Percentiles rank a stretch among this genome's conserved stretches.
These are phyloP conservation scores for Leccinum huronense DNA, from an alignment of 1,284 basidiomycete genomes.

Conservation along the genomic window DNA sequence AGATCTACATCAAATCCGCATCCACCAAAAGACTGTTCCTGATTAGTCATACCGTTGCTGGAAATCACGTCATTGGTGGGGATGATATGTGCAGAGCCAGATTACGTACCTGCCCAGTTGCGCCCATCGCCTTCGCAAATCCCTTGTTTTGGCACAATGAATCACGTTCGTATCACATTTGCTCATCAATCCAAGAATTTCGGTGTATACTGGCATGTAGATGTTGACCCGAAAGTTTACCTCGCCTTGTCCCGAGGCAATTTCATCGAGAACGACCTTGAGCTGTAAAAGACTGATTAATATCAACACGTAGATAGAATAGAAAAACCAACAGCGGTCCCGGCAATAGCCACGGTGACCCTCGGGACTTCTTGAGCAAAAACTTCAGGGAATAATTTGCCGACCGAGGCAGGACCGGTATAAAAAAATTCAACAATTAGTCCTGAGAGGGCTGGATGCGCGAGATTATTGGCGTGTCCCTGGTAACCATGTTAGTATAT, in stretches of 20 bases:
- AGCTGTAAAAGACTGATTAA: too few species aligned
- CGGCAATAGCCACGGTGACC: not conserved
- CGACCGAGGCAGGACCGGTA: not conserved
- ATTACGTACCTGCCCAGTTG: too few species aligned
- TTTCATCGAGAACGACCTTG: too few species aligned
- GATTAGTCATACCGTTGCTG: not conserved
- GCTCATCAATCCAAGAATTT: too few species aligned
- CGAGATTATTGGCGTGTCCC: not conserved
- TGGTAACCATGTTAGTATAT: too few species aligned
- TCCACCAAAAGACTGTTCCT: not conserved
- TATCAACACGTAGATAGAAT: not conserved
- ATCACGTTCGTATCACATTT: too few species aligned
- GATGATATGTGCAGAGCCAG: too few species aligned
- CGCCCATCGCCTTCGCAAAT: too few species aligned
- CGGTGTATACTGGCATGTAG: too few species aligned
- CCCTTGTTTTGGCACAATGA: too few species aligned
- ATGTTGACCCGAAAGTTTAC: too few species aligned
- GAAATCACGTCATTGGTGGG: not conserved
- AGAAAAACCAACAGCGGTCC: not conserved
- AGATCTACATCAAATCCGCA: not conserved
- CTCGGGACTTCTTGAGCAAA: not conserved
- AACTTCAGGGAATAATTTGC: constrained; percentile 4
- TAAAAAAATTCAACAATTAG: constrained; percentile 14
- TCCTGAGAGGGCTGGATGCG: not conserved
- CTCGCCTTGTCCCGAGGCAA: too few species aligned